phyloP scores from a whole-genome alignment of 2,329 filamentous ascomycete species.

The Claviceps sorghi region DNA sequence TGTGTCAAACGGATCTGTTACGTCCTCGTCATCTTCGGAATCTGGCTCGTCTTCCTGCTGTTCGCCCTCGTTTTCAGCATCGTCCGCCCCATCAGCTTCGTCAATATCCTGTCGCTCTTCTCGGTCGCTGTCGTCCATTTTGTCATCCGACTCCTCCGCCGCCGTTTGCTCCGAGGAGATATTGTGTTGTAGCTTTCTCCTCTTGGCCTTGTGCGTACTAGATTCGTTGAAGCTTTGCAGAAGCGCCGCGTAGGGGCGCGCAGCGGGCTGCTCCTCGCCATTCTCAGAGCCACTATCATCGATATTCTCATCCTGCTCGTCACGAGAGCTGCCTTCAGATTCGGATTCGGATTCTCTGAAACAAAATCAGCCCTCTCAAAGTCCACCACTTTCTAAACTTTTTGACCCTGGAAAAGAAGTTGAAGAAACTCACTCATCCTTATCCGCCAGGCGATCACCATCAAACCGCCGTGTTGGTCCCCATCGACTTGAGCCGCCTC shows the following conservation, averaged over 20 bases:
- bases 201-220: constrained; percentile 33
- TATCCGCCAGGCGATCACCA: constrained; percentile 20
- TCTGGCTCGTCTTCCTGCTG: constrained; percentile 16
- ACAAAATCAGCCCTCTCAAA: neutral
- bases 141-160: constrained; percentile 3
- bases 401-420: neutral
- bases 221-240: constrained; percentile 41
- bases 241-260: constrained; percentile 41
- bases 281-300: constrained; percentile 28
- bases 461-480: constrained; percentile 24
- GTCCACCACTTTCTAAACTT: neutral
- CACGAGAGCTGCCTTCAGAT: constrained; percentile 12
- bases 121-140: constrained; percentile 25
- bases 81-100: constrained; percentile 12
- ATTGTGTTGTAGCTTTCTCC: constrained; percentile 38
- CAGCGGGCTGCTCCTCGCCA: constrained; percentile 26
- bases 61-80: constrained; percentile 6
- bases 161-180: constrained; percentile 11
- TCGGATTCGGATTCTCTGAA: constrained; percentile 6
- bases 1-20: constrained; percentile 59
- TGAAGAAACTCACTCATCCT: constrained; percentile 19
- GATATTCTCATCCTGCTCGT: constrained; percentile 22
- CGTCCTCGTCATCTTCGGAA: constrained; percentile 38
- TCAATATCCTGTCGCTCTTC: constrained; percentile 15
- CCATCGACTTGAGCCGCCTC: constrained; percentile 21